These are phyloP conservation scores for Mycosarcoma maydis DNA, from an alignment of 1,284 basidiomycete species.

Conservation along the genomic window DNA sequence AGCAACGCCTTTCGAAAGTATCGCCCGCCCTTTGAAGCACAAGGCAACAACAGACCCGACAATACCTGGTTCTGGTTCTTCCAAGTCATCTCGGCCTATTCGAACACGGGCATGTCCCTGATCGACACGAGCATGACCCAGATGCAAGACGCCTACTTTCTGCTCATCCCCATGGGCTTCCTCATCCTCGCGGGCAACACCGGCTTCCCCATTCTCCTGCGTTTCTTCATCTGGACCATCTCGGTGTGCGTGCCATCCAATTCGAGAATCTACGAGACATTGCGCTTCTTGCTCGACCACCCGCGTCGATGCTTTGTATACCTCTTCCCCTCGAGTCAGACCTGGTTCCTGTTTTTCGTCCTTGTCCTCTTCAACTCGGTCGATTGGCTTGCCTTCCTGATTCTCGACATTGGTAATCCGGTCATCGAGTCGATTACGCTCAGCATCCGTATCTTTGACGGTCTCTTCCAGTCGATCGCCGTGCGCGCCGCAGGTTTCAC, in stretches of 20 bases:
- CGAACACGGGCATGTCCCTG: constrained; percentile 86
- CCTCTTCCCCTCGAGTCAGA: constrained; percentile 88
- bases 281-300: constrained; percentile 92
- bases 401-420: constrained; percentile 85
- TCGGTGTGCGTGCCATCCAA: constrained; percentile 74
- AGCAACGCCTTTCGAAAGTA: constrained; percentile 45
- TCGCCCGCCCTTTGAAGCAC: constrained; percentile 51
- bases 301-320: constrained; percentile 94
- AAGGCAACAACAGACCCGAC: constrained; percentile 66
- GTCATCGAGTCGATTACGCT: constrained; percentile 77
- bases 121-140: constrained; percentile 90
- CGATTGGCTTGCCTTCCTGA: constrained; percentile 88
- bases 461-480: constrained; percentile 70
- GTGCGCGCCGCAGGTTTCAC: constrained; percentile 89
- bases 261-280: constrained; percentile 79
- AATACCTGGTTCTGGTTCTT: constrained; percentile 80
- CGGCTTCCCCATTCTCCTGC: constrained; percentile 70
- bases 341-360: constrained; percentile 82
- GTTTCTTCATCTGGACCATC: constrained; percentile 73
- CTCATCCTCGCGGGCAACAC: constrained; percentile 91
- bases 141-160: constrained; percentile 84
- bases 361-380: constrained; percentile 77
- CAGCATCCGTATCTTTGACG: constrained; percentile 69
- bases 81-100: constrained; percentile 86
- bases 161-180: constrained; percentile 74